Evolutionary conservation across 2,329 filamentous ascomycete species (phyloP).

Genomic region (Diaporthe batatas): DNA sequence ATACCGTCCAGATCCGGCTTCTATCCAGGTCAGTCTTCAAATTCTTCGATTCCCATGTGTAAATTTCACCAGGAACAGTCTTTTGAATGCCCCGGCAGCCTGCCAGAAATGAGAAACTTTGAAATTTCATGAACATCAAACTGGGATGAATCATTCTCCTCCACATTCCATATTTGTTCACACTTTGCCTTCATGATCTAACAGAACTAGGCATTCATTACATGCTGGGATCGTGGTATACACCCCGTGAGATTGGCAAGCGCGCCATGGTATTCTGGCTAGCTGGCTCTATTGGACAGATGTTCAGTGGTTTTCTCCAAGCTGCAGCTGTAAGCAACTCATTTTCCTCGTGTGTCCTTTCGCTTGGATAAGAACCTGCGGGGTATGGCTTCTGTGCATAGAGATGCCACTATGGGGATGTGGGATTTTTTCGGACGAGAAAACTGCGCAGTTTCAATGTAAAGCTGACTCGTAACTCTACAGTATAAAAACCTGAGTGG

Average conservation of each 20-base stretch:
- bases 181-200: neutral
- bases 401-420: too few species aligned
- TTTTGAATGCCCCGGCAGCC: neutral
- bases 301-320: constrained; percentile 71
- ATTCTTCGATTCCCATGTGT: too few species aligned
- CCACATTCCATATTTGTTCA: neutral
- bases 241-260: constrained; percentile 71
- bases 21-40: constrained; percentile 41
- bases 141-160: neutral
- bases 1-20: constrained; percentile 26
- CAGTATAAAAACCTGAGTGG: constrained; percentile 55
- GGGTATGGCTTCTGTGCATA: neutral
- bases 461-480: neutral
- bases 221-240: constrained; percentile 69
- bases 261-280: constrained; percentile 73
- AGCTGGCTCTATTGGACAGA: constrained; percentile 70
- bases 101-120: neutral
- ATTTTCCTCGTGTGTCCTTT: neutral
- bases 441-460: too few species aligned
- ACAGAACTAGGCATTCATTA: constrained; percentile 51
- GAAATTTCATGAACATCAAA: neutral
- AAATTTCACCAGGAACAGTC: neutral
- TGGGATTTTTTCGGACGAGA: neutral
- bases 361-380: neutral
- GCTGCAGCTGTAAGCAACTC: constrained; percentile 52